A percentile compares a stretch with the other conserved stretches of the same genome.
phyloP scores from a whole-genome alignment of 208 protist species.

The Wallacemonas rigidus region DNA sequence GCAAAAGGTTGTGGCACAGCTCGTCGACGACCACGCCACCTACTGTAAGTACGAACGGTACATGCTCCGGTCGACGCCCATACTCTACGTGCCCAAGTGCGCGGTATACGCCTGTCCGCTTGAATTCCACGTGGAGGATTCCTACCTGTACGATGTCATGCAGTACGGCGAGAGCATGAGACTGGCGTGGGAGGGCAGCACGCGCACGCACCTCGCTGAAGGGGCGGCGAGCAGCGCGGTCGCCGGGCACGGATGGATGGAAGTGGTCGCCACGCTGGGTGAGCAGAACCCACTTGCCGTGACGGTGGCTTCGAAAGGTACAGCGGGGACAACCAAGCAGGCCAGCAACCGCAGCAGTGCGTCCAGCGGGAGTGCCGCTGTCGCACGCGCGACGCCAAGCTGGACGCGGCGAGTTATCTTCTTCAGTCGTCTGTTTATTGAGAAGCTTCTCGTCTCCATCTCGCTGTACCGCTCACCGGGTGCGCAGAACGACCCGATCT shows the following conservation, averaged over 20 bases:
- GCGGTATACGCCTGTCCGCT: constrained; percentile 37
- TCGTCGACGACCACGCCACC: constrained; percentile 41
- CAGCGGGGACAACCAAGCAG: background rate
- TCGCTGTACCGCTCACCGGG: constrained; percentile 79
- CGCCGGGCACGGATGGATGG: constrained; percentile 2
- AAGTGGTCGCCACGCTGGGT: constrained; percentile 12
- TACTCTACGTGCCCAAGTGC: constrained; percentile 54
- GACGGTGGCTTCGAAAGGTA: too few relatives aligned
- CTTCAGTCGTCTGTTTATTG: constrained; percentile 55
- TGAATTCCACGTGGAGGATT: constrained; percentile 77
- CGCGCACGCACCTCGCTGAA: background rate
- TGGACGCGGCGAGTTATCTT: constrained; percentile 48
- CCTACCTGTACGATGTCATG: constrained; percentile 61
- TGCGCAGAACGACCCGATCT: constrained; percentile 70
- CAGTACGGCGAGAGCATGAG: constrained; percentile 38
- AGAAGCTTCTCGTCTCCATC: constrained; percentile 65
- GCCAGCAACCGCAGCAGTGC: too few relatives aligned
- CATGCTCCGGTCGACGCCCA: constrained; percentile 58
- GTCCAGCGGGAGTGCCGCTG: background rate
- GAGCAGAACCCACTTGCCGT: background rate
- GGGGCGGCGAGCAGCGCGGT: background rate
- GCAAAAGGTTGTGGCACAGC: constrained; percentile 62
- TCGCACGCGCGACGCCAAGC: constrained; percentile 14
- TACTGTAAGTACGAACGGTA: constrained; percentile 46
- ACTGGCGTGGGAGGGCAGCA: constrained; percentile 20